Base-by-base conservation (phyloP, 2,329 filamentous ascomycete genomes). In the Fusarium concolor region DNA sequence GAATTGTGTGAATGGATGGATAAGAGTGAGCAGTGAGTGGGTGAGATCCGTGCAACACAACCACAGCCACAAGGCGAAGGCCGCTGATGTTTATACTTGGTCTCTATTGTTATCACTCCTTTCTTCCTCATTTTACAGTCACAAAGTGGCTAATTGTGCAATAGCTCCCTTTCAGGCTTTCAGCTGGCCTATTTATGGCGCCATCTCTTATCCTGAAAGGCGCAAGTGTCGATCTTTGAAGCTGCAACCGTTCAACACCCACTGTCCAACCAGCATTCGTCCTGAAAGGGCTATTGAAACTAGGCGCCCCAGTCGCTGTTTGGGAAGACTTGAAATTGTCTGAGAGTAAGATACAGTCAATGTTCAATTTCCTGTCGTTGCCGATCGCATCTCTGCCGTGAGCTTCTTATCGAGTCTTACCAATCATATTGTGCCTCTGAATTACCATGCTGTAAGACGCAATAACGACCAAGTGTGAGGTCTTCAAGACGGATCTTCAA, bases 211-310 rank as follows among this genome's bases (percentile, higher is more conserved):
- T 47, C 49, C 47, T 51, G n/a, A 57, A 70, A 68, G 58, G 38
- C 65, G 56, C 42, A 52, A 71, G 64, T 49, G 71, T 52, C 67
- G 67, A 73, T 73, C 71, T 22, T 57, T 37, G 41, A 39, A 50
- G 38, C 38, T 37, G 44, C 47, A 60, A 39, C 50, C 50, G 45
- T 62, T 50, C 56, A 42, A 47, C 53, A 45, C 43, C 38, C 20
- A 50, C 41, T 37, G 42, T 42, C 53, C 67, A 67, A 62, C 57
- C 50, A 59, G 66, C 45, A 47, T 46, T 42, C 61, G 18, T 37
- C 31, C 33, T 56, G 28, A 29, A 26, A 22, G 42, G 31, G 55
- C 62, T 55, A 73, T 67, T 47, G 52, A 51, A 49, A 59, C 58
- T 63, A 64, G 47, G n/a, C 35, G 15, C 43, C 46, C 28, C 46